Percentiles rank a stretch among this genome's conserved stretches.
These are phyloP conservation scores for Striga asiatica DNA, from an alignment of 257 asterid genomes.

Conservation along the genomic window DNA sequence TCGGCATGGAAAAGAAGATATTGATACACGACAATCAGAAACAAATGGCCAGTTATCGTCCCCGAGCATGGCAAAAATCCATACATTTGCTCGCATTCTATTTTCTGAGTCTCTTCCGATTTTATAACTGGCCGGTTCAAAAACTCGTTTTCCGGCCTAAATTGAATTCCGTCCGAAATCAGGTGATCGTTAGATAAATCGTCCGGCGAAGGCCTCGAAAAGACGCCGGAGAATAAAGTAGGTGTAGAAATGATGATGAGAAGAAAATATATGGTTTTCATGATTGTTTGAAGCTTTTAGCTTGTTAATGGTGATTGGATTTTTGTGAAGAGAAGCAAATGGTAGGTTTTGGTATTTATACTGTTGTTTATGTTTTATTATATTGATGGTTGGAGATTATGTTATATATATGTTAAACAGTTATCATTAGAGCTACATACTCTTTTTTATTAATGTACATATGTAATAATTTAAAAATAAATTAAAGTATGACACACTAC, in stretches of 20 bases:
- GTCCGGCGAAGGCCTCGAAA: neutral
- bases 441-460: no score
- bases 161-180: slow-evolving; percentile 16
- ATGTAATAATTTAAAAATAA: no score
- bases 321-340: neutral
- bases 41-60: slow-evolving; percentile 26
- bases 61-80: slow-evolving; percentile 41
- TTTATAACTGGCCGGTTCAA: slow-evolving; percentile 12
- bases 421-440: no score
- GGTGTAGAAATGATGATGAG: neutral
- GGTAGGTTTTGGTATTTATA: neutral
- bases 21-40: slow-evolving; percentile 36
- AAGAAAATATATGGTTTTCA: slow-evolving; percentile 9
- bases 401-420: neutral
- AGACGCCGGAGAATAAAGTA: slow-evolving; percentile 1
- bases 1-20: slow-evolving; percentile 37
- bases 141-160: neutral
- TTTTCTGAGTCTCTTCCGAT: neutral
- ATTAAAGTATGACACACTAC: no score
- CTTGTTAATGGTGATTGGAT: neutral
- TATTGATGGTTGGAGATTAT: neutral
- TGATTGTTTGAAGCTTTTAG: neutral
- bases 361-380: no score
- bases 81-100: slow-evolving; percentile 33
- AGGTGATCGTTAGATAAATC: neutral